Evolutionary conservation across 768 basidiomycete species (phyloP), one percentile per base, ranked within the genome.

Genomic region (Auricularia sp.): DNA sequence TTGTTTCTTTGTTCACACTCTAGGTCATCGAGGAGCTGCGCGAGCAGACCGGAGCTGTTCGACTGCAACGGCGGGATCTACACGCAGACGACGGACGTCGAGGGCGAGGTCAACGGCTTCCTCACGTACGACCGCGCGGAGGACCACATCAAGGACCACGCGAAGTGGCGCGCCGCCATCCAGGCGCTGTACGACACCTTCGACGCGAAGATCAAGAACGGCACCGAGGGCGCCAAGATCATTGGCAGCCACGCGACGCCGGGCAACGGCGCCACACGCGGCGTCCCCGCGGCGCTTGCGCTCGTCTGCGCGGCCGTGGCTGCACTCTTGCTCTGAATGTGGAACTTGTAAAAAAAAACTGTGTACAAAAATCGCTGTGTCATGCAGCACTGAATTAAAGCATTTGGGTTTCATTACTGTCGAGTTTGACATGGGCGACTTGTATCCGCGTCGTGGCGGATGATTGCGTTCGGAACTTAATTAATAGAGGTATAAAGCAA

Each of bases 31-130:
- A 59, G 56, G 56, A 59, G 29, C 56, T 59, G 23, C 56, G 56
- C 56, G 56, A 59, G 56, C 56, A 59, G 56, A 59, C 56, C 7
- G 56, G 56, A 59, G 56, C 14, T 23, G 56, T 59, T n/a, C 56
- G 56, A 59, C 34, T 59, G 56, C 56, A 59, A 59, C 56, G 56
- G 56, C 34, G 56, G 56, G 11, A 23, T 59, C 56, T 59, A 59
- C 56, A 59, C 56, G 29, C 56, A 59, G 56, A 59, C 56, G 56
- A 59, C 56, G 56, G 56, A 59, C 56, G 56, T 59, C 23, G 56
- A 59, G 56, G 56, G 56, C 56, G 56, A 59, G 29, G 56, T 59
- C 7, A 59, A 59, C 56, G 56, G 56, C 34, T 59, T 59, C 56
- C 23, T 59, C 23, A 59, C 56, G 23, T 59, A 59, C 34, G 56